Conservation (phyloP, 2,329 filamentous ascomycete genomes). For the Fusarium decemcellulare region DNA sequence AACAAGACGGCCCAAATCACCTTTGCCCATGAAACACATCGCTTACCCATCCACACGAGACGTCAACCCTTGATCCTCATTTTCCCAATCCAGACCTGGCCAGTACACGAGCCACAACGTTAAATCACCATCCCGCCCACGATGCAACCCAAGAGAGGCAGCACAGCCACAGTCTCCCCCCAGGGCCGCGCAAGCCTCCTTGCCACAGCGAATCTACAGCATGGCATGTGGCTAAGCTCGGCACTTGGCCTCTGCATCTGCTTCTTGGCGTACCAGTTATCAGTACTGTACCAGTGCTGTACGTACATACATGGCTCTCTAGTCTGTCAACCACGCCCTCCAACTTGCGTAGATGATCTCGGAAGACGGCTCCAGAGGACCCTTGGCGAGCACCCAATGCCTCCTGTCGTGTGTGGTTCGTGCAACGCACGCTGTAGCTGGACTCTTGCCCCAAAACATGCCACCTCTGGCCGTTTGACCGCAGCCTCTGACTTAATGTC, state of each 20-base stretch:
- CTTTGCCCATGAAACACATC: conserved; percentile 32
- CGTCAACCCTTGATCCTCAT: conserved; percentile 15
- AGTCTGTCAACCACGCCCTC: conserved; percentile 12
- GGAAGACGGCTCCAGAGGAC: conserved; percentile 34
- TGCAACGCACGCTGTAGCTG: neutral
- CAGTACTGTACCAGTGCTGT: neutral
- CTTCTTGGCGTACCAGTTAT: neutral
- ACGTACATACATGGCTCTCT: neutral
- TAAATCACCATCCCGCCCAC: conserved; percentile 25
- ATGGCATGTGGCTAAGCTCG: conserved; percentile 41
- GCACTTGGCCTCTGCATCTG: conserved; percentile 15
- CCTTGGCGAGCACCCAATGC: conserved; percentile 30
- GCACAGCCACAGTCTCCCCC: conserved; percentile 16
- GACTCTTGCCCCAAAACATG: neutral
- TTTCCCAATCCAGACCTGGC: conserved; percentile 35
- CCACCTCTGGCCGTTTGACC: conserved; percentile 7
- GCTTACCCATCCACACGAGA: conserved; percentile 20
- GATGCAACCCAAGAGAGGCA: conserved; percentile 20
- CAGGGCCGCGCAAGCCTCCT: conserved; percentile 47
- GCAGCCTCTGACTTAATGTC: neutral
- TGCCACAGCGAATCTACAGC: conserved; percentile 36
- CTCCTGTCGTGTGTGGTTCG: conserved; percentile 12
- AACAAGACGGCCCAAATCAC: conserved; percentile 1
- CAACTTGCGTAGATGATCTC: conserved; percentile 10
- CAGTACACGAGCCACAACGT: conserved; percentile 39